A percentile compares a stretch with the other conserved stretches of the same genome.
Conservation (phyloP, 2,329 filamentous ascomycete species). For the Immersiporthe knoxdaviesiana region DNA sequence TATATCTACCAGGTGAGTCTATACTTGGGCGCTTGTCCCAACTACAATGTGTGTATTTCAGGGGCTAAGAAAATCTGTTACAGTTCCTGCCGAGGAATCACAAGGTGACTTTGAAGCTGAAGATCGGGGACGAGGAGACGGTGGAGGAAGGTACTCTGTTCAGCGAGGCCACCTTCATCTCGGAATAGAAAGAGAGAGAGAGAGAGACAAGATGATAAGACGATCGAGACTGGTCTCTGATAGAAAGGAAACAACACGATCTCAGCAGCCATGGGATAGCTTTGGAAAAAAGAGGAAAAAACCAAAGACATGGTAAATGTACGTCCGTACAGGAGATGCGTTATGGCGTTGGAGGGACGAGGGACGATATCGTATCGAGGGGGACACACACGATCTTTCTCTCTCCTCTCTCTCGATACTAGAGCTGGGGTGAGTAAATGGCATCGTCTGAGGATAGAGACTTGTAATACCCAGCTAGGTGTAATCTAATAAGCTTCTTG, state of each 20-base stretch:
- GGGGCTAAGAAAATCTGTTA: constrained; percentile 33
- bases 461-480: neutral
- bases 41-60: neutral
- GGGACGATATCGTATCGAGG: neutral
- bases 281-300: no score
- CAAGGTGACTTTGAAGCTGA: constrained; percentile 75
- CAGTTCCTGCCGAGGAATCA: constrained; percentile 72
- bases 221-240: neutral
- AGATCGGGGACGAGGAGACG: constrained; percentile 77
- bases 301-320: constrained; percentile 1
- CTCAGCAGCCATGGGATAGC: constrained; percentile 8
- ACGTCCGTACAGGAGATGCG: neutral
- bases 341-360: constrained; percentile 3
- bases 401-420: no score
- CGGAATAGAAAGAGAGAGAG: constrained; percentile 48
- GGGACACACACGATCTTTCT: neutral
- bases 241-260: neutral
- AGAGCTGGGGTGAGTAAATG: constrained; percentile 6
- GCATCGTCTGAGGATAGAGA: neutral
- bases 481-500: neutral
- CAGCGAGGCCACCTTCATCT: constrained; percentile 96
- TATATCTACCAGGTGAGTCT: constrained; percentile 89
- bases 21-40: constrained; percentile 18
- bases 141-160: constrained; percentile 80
- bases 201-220: no score